These are phyloP conservation scores for Carex littledalei DNA, from an alignment of 176 grass and related monocot genomes.

Conservation along the genomic window DNA sequence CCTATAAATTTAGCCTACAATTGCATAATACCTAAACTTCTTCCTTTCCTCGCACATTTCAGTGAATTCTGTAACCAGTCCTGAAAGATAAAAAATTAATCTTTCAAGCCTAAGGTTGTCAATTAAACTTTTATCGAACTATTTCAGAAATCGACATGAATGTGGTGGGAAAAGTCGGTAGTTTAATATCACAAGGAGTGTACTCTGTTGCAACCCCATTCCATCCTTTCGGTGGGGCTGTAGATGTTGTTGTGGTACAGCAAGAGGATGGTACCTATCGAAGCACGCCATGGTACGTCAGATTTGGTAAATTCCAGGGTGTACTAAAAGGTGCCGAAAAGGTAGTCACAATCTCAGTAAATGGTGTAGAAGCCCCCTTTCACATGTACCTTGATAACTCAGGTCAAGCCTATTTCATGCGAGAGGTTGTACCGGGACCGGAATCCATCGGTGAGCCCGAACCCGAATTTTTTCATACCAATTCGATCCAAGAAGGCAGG, in stretches of 20 bases:
- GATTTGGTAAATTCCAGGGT: constrained; percentile 97
- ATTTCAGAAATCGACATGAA: constrained; percentile 48
- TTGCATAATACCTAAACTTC: neutral
- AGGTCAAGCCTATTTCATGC: constrained; percentile 94
- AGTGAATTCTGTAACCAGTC: neutral
- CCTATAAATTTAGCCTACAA: neutral
- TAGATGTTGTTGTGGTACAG: constrained; percentile 87
- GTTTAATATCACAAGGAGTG: constrained; percentile 87
- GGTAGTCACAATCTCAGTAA: constrained; percentile 82
- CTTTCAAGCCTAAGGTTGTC: neutral
- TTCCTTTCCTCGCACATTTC: neutral
- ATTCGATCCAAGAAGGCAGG: constrained; percentile 43
- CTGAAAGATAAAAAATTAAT: neutral
- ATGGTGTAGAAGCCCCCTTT: constrained; percentile 72
- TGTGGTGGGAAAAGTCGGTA: constrained; percentile 80
- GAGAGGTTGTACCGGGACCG: constrained; percentile 60
- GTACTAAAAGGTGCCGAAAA: constrained; percentile 92
- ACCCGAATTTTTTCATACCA: constrained; percentile 25
- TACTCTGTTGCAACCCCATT: constrained; percentile 96
- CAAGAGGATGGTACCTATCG: constrained; percentile 93
- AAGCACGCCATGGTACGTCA: constrained; percentile 98
- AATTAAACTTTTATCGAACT: neutral
- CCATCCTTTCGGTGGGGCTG: constrained; percentile 90
- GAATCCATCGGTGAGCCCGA: neutral
- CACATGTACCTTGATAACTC: constrained; percentile 97